Percentiles rank a stretch among this genome's conserved stretches.
phyloP scores from a whole-genome alignment of 495 filamentous ascomycete genomes.

The Penicillium cinerascens region DNA sequence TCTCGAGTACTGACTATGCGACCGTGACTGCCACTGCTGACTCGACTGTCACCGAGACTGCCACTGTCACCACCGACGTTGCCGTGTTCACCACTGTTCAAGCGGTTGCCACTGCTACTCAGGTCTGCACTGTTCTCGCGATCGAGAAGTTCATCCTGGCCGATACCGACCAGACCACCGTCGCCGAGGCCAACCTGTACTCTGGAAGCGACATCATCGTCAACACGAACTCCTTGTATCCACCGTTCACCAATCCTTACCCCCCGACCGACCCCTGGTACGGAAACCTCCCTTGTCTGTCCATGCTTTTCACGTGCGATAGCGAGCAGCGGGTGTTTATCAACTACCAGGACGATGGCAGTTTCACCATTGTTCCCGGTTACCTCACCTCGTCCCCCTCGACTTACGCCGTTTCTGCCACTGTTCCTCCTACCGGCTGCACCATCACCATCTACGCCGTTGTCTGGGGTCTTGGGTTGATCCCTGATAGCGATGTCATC shows the following conservation, averaged over 20 bases:
- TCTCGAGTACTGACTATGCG: not conserved
- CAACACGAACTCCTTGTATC: not conserved
- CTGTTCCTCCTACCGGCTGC: not conserved
- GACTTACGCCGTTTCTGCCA: not conserved
- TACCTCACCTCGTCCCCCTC: not conserved
- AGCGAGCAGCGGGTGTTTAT: not conserved
- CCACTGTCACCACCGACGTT: not conserved
- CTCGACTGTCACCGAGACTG: not conserved
- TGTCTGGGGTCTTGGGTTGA: conserved; percentile 3
- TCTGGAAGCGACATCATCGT: not conserved
- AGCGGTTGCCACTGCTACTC: not conserved
- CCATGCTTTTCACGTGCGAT: not conserved
- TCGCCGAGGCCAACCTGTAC: not conserved
- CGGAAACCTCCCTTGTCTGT: not conserved
- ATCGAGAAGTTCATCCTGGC: conserved; percentile 1
- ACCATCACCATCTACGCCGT: conserved; percentile 5
- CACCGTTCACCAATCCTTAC: conserved; percentile 2
- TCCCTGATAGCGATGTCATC: not conserved
- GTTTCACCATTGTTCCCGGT: not conserved
- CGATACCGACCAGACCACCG: conserved; percentile 2
- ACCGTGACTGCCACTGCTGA: not conserved
- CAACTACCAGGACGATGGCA: not conserved
- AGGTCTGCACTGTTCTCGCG: not conserved
- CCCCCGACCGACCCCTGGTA: not conserved
- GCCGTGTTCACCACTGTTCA: not conserved